These are phyloP conservation scores for Ganoderma boninense DNA, from an alignment of 1,284 basidiomycete genomes.

Conservation along the genomic window DNA sequence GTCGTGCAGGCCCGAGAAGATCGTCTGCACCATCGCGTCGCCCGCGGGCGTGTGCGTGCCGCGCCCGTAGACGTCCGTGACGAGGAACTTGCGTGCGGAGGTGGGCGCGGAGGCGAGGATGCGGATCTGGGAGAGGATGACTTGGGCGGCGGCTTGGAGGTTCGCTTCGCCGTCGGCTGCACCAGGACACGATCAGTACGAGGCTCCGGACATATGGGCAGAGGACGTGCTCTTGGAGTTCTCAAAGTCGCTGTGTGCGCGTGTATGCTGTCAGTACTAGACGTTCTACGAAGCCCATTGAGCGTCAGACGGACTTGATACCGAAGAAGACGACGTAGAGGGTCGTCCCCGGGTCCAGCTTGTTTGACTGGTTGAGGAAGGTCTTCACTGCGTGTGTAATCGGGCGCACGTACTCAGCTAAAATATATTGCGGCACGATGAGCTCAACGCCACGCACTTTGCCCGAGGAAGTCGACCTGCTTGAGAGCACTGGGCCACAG, in stretches of 20 bases:
- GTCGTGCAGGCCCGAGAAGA: constrained; percentile 39
- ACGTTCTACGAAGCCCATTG: background rate
- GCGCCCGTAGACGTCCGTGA: constrained; percentile 45
- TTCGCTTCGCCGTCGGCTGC: constrained; percentile 44
- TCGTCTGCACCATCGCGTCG: constrained; percentile 41
- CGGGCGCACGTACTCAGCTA: background rate
- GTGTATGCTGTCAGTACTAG: constrained; percentile 13
- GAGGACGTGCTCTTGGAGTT: constrained; percentile 38
- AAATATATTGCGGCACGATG: background rate
- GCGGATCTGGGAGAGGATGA: constrained; percentile 43
- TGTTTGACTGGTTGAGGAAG: constrained; percentile 43
- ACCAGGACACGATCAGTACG: background rate
- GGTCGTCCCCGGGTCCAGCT: constrained; percentile 43
- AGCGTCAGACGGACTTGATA: constrained; percentile 43
- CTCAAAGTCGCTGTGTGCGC: constrained; percentile 37
- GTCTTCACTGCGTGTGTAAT: constrained; percentile 33
- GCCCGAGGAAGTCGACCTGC: constrained; percentile 46
- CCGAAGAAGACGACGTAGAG: constrained; percentile 48
- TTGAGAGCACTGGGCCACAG: constrained; percentile 42
- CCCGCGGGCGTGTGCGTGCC: constrained; percentile 38
- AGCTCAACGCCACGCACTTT: constrained; percentile 36
- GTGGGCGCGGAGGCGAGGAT: constrained; percentile 41
- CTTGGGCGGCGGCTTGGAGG: constrained; percentile 45
- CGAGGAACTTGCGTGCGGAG: constrained; percentile 41
- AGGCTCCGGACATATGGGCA: constrained; percentile 35